Conservation (phyloP, 305 asterid genomes). For the Lippia alba region DNA sequence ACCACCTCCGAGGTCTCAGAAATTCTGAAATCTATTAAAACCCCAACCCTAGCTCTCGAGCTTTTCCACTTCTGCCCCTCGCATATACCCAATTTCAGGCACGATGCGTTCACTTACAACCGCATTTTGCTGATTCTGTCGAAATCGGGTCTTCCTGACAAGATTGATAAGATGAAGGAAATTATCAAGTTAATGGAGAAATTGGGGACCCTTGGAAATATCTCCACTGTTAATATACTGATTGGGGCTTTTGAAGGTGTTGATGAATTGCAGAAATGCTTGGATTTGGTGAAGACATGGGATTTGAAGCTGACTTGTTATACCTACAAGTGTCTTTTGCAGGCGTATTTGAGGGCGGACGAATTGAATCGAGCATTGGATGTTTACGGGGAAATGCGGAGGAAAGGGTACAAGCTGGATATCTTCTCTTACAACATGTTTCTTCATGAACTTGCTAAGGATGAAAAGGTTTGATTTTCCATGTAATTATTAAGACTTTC, state of each 20-base stretch:
- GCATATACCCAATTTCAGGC: constrained; percentile 61
- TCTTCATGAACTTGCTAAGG: constrained; percentile 79
- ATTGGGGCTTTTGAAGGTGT: constrained; percentile 63
- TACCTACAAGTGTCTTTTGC: constrained; percentile 83
- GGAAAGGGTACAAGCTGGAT: constrained; percentile 70
- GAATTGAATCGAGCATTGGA: constrained; percentile 53
- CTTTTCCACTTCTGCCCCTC: constrained; percentile 82
- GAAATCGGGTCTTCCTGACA: constrained; percentile 54
- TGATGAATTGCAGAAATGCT: constrained; percentile 68
- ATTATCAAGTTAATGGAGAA: constrained; percentile 65
- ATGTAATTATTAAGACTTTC: background rate
- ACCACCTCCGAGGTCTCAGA: constrained; percentile 82
- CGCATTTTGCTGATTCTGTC: constrained; percentile 77
- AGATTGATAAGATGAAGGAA: constrained; percentile 49
- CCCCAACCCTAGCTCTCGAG: constrained; percentile 66
- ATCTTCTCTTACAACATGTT: constrained; percentile 82
- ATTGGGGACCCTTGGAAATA: constrained; percentile 59
- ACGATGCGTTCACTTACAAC: constrained; percentile 79
- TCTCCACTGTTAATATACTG: constrained; percentile 83
- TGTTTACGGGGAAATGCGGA: constrained; percentile 61
- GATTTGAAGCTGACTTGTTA: constrained; percentile 69
- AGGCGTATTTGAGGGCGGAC: constrained; percentile 74
- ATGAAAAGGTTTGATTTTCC: constrained; percentile 60
- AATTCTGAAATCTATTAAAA: constrained; percentile 71
- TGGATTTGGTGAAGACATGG: constrained; percentile 80